Evolutionary conservation across 306 rosid species (phyloP).

Genomic region (Corylus heterophylla): DNA sequence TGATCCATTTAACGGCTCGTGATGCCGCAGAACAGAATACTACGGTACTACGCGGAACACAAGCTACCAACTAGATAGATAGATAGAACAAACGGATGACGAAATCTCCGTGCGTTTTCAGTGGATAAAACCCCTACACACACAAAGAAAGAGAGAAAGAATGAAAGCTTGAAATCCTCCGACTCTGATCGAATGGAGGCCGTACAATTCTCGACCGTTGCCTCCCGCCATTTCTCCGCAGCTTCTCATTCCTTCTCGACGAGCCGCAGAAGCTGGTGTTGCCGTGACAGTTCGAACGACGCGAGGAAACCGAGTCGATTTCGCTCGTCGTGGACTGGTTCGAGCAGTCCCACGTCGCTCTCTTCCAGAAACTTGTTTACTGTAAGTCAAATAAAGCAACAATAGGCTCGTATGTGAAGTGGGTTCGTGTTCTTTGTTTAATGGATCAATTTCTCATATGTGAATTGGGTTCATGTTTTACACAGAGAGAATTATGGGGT

Average conservation of each 20-base stretch:
- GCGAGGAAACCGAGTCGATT: slow-evolving; percentile 35
- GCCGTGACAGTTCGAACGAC: slow-evolving; percentile 27
- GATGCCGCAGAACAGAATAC: background rate
- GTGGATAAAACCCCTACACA: slow-evolving; percentile 43
- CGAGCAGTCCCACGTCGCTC: slow-evolving; percentile 39
- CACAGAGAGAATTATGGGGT: slow-evolving; percentile 85
- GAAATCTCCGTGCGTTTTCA: background rate
- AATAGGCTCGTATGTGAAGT: background rate
- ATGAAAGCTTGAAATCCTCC: background rate
- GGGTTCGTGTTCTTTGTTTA: slow-evolving; percentile 8
- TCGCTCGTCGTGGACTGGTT: slow-evolving; percentile 47
- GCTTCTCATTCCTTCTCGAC: slow-evolving; percentile 35
- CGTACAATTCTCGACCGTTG: slow-evolving; percentile 54
- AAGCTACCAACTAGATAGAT: background rate
- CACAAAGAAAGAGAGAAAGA: slow-evolving; percentile 1
- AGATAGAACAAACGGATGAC: slow-evolving; percentile 14
- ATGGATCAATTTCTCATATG: background rate
- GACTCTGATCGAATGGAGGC: slow-evolving; percentile 59
- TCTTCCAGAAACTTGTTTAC: slow-evolving; percentile 70
- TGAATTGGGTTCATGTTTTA: slow-evolving; percentile 16
- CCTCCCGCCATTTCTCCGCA: slow-evolving; percentile 68
- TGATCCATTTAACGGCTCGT: background rate
- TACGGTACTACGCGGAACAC: background rate
- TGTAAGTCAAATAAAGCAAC: slow-evolving; percentile 44
- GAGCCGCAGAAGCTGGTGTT: slow-evolving; percentile 14